These are phyloP conservation scores for Tulasnella sp. DNA, from an alignment of 768 basidiomycete genomes.

Conservation along the genomic window DNA sequence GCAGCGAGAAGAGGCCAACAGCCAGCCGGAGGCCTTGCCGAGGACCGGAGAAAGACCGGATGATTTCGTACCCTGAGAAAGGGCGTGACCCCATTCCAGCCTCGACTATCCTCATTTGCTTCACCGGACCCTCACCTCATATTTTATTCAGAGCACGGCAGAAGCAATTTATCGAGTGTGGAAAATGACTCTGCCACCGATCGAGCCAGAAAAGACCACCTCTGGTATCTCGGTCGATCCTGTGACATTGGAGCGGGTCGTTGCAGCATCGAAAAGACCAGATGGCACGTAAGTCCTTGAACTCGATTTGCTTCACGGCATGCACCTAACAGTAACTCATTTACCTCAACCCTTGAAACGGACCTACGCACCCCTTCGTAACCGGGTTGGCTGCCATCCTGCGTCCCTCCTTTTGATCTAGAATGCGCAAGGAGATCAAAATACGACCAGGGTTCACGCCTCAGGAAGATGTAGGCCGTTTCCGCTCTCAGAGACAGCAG, in stretches of 20 bases:
- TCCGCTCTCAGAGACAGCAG: constrained; percentile 71
- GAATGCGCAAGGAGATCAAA: constrained; percentile 81
- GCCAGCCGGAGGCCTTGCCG: too few relatives aligned
- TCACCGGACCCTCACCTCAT: not conserved
- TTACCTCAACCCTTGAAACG: not conserved
- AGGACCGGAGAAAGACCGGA: too few relatives aligned
- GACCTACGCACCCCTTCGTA: not conserved
- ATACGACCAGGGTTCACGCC: constrained; percentile 92
- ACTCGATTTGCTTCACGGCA: constrained; percentile 7
- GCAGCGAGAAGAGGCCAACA: too few relatives aligned
- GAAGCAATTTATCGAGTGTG: not conserved
- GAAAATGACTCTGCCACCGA: constrained; percentile 60
- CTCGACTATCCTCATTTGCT: not conserved
- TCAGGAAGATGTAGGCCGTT: constrained; percentile 87
- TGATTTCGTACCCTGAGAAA: not conserved
- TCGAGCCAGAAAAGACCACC: constrained; percentile 64
- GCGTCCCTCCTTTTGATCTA: constrained; percentile 38
- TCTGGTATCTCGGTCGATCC: constrained; percentile 86
- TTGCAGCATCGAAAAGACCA: constrained; percentile 73
- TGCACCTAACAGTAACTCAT: not conserved
- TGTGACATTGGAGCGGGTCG: constrained; percentile 78
- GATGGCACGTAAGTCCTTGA: constrained; percentile 74
- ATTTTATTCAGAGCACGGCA: not conserved
- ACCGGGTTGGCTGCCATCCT: not conserved
- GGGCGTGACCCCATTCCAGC: not conserved